phyloP scores from a whole-genome alignment of 1,284 basidiomycete genomes.

The Wolfiporia cocos region DNA sequence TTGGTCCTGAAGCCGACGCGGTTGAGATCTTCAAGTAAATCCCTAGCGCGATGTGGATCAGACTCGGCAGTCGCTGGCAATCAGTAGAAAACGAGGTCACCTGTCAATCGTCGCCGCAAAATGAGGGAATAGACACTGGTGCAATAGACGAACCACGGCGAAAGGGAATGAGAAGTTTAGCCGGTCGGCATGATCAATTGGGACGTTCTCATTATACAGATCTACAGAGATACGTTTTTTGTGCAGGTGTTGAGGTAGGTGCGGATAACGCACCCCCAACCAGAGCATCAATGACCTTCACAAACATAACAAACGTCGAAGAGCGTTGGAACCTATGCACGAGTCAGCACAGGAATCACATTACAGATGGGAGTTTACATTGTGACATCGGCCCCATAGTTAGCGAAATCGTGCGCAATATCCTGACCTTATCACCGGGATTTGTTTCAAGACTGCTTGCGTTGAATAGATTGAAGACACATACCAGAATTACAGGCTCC shows the following conservation, averaged over 20 bases:
- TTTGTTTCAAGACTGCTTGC: no score
- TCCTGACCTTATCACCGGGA: neutral
- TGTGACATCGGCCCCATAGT: slow-evolving; percentile 1
- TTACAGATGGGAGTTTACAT: neutral
- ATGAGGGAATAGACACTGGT: neutral
- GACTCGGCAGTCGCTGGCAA: neutral
- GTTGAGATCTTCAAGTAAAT: slow-evolving; percentile 29
- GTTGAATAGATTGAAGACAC: no score
- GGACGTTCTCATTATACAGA: neutral
- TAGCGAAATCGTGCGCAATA: slow-evolving; percentile 3
- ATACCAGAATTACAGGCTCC: slow-evolving; percentile 33
- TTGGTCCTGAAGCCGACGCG: slow-evolving; percentile 39
- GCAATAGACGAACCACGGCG: neutral
- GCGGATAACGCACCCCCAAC: no score
- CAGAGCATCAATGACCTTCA: no score
- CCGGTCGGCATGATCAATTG: slow-evolving; percentile 1
- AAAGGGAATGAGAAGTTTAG: neutral
- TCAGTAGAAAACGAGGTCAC: neutral
- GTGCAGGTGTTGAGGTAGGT: no score
- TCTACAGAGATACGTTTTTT: neutral
- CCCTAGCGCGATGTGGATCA: no score
- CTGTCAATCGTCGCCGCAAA: neutral
- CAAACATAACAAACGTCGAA: no score
- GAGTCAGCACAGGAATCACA: neutral
- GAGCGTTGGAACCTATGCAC: neutral